Base-by-base conservation (phyloP, 805 yeast genomes). In the Limtongia smithiae region DNA sequence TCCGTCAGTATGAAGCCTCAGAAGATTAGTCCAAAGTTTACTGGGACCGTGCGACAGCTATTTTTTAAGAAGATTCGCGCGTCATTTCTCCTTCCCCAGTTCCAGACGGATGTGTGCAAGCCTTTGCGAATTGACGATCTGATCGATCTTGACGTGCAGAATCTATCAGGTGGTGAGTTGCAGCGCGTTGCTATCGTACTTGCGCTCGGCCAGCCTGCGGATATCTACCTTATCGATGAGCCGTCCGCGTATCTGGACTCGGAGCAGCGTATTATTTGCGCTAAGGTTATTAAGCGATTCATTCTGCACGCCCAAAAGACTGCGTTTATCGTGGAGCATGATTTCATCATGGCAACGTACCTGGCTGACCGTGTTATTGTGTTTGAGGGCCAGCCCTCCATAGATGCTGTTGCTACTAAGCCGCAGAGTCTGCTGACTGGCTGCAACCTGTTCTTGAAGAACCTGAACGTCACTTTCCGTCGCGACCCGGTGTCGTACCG, bases 321-420 rank as follows among this genome's bases (percentile, higher is more conserved):
- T 39, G 98, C 99, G n/a, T 93, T 93, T 70, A 77, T 93, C 63
- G 99, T 93, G 51, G 99, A 93, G 83, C 99, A 93, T 82, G 99
- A 93, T 80, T 93, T 93, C 80, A 93, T 93, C 76, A 93, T 93
- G 99, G 97, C 98, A 59, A 93, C 99, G 15, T 93, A 93, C 70
- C 79, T 93, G 77, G 98, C 99, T 57, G 99, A 93, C 73, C 81
- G 95, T 67, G 99, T 93, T 63, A 91, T 93, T 79, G 97, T 93
- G 49, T 93, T 91, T 65, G 98, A 93, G 71, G 99, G 99, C 71
- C 65, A 72, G 58, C 97, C 99, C 46, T 88, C 97, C 24, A 77
- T 79, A 67, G 76, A 82, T 60, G 91, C 98, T 30, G 68, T 71
- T 60, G 97, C 98, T 34, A 84, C 82, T 66, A 71, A 85, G 44